These are phyloP conservation scores for Plectosphaerella cucumerina DNA, from an alignment of 2,329 filamentous ascomycete species.

Conservation along the genomic window DNA sequence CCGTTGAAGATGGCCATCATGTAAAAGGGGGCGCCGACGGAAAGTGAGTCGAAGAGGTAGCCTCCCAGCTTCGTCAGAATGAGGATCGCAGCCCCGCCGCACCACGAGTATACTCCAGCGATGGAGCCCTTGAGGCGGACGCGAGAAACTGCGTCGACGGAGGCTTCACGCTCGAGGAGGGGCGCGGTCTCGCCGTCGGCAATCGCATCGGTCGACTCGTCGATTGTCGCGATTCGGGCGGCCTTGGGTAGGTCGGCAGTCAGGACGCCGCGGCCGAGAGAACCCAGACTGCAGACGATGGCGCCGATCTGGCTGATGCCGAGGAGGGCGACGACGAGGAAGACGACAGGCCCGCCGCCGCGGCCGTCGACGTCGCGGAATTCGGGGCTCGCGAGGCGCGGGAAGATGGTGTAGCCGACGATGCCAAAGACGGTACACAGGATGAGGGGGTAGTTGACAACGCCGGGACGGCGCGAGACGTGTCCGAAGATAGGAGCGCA, in stretches of 20 bases:
- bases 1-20: conserved; percentile 90
- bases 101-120: conserved; percentile 89
- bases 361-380: conserved; percentile 59
- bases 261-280: conserved; percentile 77
- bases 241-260: conserved; percentile 35
- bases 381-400: conserved; percentile 73
- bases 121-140: conserved; percentile 83
- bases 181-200: conserved; percentile 38
- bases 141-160: conserved; percentile 34
- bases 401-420: conserved; percentile 72
- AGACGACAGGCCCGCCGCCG: conserved; percentile 65
- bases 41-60: conserved; percentile 72
- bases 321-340: conserved; percentile 73
- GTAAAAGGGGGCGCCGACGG: conserved; percentile 80
- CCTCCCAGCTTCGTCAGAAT: conserved; percentile 90
- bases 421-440: conserved; percentile 70
- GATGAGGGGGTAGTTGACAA: conserved; percentile 70
- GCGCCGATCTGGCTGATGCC: conserved; percentile 94
- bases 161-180: conserved; percentile 25
- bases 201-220: conserved; percentile 16
- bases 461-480: conserved; percentile 63
- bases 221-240: conserved; percentile 19
- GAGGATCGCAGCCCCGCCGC: conserved; percentile 84
- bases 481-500: conserved; percentile 87
- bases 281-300: conserved; percentile 91